Evolutionary conservation across 805 yeast species (phyloP).

Genomic region (Blastobotrys peoriensis): DNA sequence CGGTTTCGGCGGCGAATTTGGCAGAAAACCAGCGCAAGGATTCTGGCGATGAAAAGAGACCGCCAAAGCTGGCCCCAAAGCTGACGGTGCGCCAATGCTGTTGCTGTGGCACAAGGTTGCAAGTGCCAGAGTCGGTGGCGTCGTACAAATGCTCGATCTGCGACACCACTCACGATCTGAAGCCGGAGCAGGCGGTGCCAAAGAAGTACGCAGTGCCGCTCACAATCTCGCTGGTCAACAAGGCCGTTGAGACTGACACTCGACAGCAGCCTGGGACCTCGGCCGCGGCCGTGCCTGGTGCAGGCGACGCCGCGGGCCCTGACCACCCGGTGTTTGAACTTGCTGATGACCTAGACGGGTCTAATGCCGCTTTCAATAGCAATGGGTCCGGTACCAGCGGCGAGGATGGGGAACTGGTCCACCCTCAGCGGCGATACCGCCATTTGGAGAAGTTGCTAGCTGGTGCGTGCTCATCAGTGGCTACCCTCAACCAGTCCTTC

Average conservation of each 20-base stretch:
- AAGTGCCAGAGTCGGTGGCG: constrained; percentile 20
- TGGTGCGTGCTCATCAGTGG: constrained; percentile 21
- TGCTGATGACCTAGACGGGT: background rate
- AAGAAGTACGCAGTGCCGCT: background rate
- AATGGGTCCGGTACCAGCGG: background rate
- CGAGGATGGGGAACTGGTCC: background rate
- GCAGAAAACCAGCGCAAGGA: background rate
- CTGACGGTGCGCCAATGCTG: constrained; percentile 20
- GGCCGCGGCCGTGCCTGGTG: background rate
- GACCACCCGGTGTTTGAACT: background rate
- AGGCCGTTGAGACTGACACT: background rate
- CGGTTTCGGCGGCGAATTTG: constrained; percentile 19
- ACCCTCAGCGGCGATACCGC: background rate
- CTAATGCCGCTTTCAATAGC: background rate
- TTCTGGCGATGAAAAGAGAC: background rate
- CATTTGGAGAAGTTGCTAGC: background rate
- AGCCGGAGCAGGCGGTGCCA: background rate
- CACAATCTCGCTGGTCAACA: background rate
- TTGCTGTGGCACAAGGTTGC: constrained; percentile 27
- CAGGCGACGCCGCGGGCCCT: background rate
- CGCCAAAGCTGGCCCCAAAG: constrained; percentile 5
- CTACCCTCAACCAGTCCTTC: constrained; percentile 53
- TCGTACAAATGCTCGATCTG: constrained; percentile 51
- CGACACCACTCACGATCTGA: constrained; percentile 24
- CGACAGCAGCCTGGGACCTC: background rate